Evolutionary conservation across 2,329 filamentous ascomycete species (phyloP).

Genomic region (Venturia pyrina): DNA sequence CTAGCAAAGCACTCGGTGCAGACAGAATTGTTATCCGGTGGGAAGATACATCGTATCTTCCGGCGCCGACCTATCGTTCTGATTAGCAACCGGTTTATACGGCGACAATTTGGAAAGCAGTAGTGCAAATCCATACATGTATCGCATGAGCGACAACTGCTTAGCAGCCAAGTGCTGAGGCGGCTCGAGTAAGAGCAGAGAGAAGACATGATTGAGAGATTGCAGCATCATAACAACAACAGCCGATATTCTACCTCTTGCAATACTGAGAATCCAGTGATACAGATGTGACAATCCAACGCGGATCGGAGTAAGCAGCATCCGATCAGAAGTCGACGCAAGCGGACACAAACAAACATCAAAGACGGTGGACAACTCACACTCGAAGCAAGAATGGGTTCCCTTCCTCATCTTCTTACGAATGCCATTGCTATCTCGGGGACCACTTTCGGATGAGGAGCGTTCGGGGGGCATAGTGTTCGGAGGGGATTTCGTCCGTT

Average conservation of each 20-base stretch:
- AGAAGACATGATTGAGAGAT: neutral
- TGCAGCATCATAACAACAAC: neutral
- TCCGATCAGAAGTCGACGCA: neutral
- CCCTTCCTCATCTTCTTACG: conserved; percentile 35
- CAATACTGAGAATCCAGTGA: neutral
- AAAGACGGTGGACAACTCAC: conserved; percentile 21
- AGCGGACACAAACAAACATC: neutral
- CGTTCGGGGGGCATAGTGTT: conserved; percentile 1
- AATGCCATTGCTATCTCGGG: conserved; percentile 14
- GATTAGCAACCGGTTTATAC: conserved; percentile 18
- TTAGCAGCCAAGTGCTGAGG: neutral
- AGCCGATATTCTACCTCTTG: neutral
- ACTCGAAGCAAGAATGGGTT: conserved; percentile 35
- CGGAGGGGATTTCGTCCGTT: neutral
- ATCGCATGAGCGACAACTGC: conserved; percentile 6
- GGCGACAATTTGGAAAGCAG: neutral
- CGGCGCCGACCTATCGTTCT: conserved; percentile 33
- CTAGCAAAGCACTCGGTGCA: conserved; percentile 38
- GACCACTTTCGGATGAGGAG: conserved; percentile 8
- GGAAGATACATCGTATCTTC: conserved; percentile 40
- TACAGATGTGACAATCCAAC: neutral
- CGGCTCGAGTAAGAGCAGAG: neutral
- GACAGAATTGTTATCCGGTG: conserved; percentile 26
- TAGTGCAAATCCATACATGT: conserved; percentile 5
- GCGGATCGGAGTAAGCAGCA: neutral